Conservation (phyloP, 2,329 filamentous ascomycete species). For the Gnomoniopsis smithogilvyi region DNA sequence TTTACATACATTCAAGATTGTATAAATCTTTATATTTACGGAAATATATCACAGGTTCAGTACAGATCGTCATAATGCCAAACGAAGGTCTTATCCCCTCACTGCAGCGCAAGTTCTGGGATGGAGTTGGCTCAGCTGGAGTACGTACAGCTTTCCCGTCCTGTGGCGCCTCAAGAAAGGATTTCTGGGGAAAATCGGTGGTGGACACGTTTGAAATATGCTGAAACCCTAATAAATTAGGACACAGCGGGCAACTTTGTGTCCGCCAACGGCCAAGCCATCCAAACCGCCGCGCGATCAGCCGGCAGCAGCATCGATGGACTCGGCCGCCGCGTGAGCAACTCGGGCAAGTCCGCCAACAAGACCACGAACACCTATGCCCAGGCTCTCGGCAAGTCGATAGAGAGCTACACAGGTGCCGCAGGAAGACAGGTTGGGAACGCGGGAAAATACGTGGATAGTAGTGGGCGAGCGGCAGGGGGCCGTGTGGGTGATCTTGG, state of each 20-base stretch:
- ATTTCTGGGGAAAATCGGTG: too few relatives aligned
- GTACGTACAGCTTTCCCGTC: too few relatives aligned
- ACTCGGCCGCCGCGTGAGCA: constrained; percentile 11
- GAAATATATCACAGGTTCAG: background rate
- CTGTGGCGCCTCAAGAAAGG: too few relatives aligned
- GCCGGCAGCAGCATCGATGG: constrained; percentile 11
- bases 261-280: constrained; percentile 14
- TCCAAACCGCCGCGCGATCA: constrained; percentile 6
- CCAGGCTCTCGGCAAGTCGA: background rate
- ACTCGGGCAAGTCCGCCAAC: constrained; percentile 13
- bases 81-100: constrained; percentile 15
- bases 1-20: background rate
- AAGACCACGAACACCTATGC: constrained; percentile 2
- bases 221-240: too few relatives aligned
- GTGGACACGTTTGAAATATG: too few relatives aligned
- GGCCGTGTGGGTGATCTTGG: constrained; percentile 13
- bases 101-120: constrained; percentile 13
- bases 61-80: constrained; percentile 4
- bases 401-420: constrained; percentile 8
- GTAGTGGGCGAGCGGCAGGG: constrained; percentile 12
- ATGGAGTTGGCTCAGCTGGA: constrained; percentile 10
- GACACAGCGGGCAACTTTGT: constrained; percentile 16
- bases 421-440: constrained; percentile 12
- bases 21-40: background rate
- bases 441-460: constrained; percentile 10